These are phyloP conservation scores for Magnusiomyces paraingens DNA, from an alignment of 1,139 yeast genomes.

Conservation along the genomic window DNA sequence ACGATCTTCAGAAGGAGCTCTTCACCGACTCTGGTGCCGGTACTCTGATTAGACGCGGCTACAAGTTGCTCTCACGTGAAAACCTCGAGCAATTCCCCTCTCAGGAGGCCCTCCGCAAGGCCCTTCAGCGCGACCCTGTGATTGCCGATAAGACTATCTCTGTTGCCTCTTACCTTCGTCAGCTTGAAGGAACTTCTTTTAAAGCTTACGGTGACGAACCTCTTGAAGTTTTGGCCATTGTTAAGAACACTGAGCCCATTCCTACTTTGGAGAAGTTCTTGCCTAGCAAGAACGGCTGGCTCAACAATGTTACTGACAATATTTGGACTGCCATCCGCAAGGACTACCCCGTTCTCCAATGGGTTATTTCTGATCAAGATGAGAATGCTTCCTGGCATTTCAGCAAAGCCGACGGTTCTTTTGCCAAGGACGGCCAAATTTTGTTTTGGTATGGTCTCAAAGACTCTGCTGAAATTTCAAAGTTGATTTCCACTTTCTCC, in stretches of 20 bases:
- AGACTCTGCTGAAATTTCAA: constrained; percentile 54
- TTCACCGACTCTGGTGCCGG: constrained; percentile 99
- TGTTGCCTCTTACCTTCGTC: constrained; percentile 76
- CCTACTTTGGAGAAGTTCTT: constrained; percentile 84
- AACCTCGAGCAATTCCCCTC: constrained; percentile 63
- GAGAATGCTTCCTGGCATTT: constrained; percentile 90
- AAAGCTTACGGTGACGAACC: constrained; percentile 94
- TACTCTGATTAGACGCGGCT: constrained; percentile 94
- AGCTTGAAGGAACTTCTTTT: constrained; percentile 55
- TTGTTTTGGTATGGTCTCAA: constrained; percentile 92
- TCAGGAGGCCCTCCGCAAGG: constrained; percentile 68
- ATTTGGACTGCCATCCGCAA: constrained; percentile 76
- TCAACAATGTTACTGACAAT: constrained; percentile 93
- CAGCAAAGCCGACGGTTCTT: constrained; percentile 89
- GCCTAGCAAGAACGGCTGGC: constrained; percentile 90
- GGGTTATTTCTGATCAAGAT: constrained; percentile 90
- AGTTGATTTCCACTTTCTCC: constrained; percentile 56
- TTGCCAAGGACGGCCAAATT: constrained; percentile 79
- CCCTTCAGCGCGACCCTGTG: constrained; percentile 70
- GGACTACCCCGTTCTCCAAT: constrained; percentile 67
- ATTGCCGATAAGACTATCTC: constrained; percentile 41
- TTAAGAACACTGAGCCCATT: constrained; percentile 42
- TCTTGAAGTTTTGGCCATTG: constrained; percentile 86
- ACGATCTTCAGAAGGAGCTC: constrained; percentile 91
- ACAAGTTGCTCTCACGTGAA: constrained; percentile 66